phyloP scores from a whole-genome alignment of 305 asterid species.

The Andrographis paniculata region DNA sequence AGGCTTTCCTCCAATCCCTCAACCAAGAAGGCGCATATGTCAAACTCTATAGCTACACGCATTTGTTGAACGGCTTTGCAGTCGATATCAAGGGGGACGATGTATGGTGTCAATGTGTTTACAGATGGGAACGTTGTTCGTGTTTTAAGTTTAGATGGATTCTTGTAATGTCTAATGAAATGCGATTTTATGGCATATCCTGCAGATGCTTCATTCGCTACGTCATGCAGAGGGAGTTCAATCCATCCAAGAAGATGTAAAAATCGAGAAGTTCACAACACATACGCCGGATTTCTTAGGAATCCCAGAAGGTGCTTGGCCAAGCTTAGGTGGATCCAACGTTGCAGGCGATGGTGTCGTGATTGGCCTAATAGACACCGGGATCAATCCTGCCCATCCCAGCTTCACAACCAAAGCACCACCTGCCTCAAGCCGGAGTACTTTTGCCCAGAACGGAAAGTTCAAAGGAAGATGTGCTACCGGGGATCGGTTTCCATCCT shows the following conservation, averaged over 20 bases:
- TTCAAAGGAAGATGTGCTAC: conserved; percentile 44
- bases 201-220: conserved; percentile 35
- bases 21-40: conserved; percentile 31
- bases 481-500: conserved; percentile 33
- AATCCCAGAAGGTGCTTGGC: conserved; percentile 44
- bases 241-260: conserved; percentile 41
- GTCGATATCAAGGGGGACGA: conserved; percentile 30
- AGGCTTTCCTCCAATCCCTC: conserved; percentile 40
- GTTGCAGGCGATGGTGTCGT: conserved; percentile 53
- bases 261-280: conserved; percentile 51
- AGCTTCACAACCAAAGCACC: conserved; percentile 34
- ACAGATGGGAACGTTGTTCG: too few species aligned
- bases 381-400: conserved; percentile 56
- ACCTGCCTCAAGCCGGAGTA: not conserved
- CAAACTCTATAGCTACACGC: conserved; percentile 59
- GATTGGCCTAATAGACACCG: conserved; percentile 63
- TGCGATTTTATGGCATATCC: not conserved
- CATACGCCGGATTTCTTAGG: conserved; percentile 60
- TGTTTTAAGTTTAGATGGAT: too few species aligned
- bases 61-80: conserved; percentile 58
- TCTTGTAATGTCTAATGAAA: too few species aligned
- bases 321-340: conserved; percentile 38
- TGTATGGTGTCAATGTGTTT: too few species aligned
- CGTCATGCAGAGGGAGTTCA: conserved; percentile 30
- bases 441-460: conserved; percentile 18